phyloP scores from a whole-genome alignment of 1,284 basidiomycete genomes.

The Apiotrichum brassicae region DNA sequence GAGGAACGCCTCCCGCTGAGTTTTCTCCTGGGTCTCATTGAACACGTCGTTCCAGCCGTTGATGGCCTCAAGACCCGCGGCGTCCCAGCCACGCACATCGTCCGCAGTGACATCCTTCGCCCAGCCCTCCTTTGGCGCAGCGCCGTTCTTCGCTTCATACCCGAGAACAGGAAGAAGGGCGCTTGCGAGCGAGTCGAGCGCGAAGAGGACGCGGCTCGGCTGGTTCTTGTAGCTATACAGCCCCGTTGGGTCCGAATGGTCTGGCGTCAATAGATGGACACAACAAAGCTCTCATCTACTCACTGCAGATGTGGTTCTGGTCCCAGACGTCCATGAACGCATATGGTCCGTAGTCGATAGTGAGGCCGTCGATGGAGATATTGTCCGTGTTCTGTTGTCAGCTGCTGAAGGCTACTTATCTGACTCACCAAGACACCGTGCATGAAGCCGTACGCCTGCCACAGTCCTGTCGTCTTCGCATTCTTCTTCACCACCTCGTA shows the following conservation, averaged over 20 bases:
- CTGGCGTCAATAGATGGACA: constrained; percentile 26
- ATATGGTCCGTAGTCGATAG: constrained; percentile 91
- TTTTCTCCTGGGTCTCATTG: constrained; percentile 54
- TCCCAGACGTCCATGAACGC: constrained; percentile 94
- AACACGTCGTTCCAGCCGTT: constrained; percentile 51
- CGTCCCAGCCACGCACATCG: constrained; percentile 59
- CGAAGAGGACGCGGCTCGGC: constrained; percentile 56
- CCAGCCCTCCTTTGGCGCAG: constrained; percentile 60
- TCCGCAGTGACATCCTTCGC: constrained; percentile 57
- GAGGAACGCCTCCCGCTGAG: constrained; percentile 62
- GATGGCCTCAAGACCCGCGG: constrained; percentile 53
- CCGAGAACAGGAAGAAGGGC: constrained; percentile 76
- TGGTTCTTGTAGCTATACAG: constrained; percentile 68
- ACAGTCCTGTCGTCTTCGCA: constrained; percentile 81
- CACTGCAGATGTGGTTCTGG: constrained; percentile 73
- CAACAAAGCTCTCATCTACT: too few relatives aligned
- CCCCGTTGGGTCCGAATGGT: constrained; percentile 80
- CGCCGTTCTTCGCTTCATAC: constrained; percentile 55
- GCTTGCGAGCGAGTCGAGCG: constrained; percentile 65
- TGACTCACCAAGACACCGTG: constrained; percentile 58
- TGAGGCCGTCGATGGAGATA: constrained; percentile 77
- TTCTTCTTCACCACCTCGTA: constrained; percentile 73
- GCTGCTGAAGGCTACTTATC: not conserved
- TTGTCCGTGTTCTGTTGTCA: constrained; percentile 72
- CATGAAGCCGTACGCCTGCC: constrained; percentile 91